phyloP scores from a whole-genome alignment of 2,329 filamentous ascomycete species.

The Fusarium cyanostomum region DNA sequence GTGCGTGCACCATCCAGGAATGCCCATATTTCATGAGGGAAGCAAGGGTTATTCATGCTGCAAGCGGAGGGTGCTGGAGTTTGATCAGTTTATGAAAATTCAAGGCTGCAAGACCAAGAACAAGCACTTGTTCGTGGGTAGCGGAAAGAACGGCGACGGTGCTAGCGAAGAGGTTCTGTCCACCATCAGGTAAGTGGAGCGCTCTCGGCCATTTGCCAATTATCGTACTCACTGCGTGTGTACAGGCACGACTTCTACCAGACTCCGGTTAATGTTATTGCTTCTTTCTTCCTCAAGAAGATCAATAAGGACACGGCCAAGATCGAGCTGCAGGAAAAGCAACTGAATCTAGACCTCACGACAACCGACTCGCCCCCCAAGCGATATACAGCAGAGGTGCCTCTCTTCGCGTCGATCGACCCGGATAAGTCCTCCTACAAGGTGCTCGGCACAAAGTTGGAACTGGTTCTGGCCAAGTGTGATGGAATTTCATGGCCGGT shows the following conservation, averaged over 20 bases:
- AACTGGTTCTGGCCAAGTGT: constrained; percentile 76
- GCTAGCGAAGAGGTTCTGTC: constrained; percentile 77
- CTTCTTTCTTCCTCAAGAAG: constrained; percentile 95
- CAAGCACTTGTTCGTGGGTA: constrained; percentile 85
- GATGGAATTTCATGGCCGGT: constrained; percentile 87
- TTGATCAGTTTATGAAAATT: constrained; percentile 98
- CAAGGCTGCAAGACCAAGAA: constrained; percentile 86
- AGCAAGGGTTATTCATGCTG: constrained; percentile 98
- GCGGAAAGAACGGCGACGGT: constrained; percentile 69
- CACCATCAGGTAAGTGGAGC: constrained; percentile 71
- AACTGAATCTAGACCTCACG: constrained; percentile 81
- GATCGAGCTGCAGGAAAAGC: constrained; percentile 71
- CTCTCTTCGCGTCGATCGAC: constrained; percentile 81
- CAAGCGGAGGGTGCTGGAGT: constrained; percentile 93
- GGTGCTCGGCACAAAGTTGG: constrained; percentile 89
- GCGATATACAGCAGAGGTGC: constrained; percentile 78
- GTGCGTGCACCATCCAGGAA: constrained; percentile 89
- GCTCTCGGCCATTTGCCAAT: not conserved
- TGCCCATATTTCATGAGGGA: constrained; percentile 95
- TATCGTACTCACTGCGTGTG: constrained; percentile 8
- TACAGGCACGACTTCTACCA: constrained; percentile 87
- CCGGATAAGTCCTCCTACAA: constrained; percentile 78
- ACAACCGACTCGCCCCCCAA: constrained; percentile 82
- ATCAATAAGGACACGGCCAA: constrained; percentile 84
- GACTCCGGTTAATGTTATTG: constrained; percentile 84